Evolutionary conservation across 768 basidiomycete species (phyloP).

Genomic region (Lentinus brumalis): DNA sequence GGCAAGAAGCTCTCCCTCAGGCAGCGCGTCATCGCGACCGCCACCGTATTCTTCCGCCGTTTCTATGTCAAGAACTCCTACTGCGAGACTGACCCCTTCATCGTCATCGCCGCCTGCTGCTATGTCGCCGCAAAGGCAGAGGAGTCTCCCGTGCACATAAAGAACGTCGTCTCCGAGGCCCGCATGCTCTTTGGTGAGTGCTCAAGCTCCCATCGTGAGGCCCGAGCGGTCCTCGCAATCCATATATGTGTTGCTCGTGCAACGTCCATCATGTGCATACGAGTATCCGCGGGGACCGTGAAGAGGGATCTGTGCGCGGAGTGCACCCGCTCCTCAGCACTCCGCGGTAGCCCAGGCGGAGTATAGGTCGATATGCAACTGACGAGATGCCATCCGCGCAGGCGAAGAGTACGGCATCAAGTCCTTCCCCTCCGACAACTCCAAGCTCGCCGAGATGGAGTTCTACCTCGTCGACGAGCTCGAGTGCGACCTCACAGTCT

Average conservation of each 20-base stretch:
- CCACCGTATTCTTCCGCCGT: constrained; percentile 93
- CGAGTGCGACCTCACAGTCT: constrained; percentile 89
- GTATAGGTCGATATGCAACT: too few species aligned
- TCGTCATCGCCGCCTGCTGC: constrained; percentile 90
- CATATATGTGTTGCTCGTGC: too few species aligned
- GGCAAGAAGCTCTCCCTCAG: constrained; percentile 81
- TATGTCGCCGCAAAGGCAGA: constrained; percentile 98
- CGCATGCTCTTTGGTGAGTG: constrained; percentile 61
- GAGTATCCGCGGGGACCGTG: too few species aligned
- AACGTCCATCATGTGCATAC: too few species aligned
- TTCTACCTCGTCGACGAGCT: constrained; percentile 97
- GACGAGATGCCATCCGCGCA: constrained; percentile 21
- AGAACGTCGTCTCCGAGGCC: constrained; percentile 85
- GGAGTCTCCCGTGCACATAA: constrained; percentile 94
- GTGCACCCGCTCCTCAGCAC: too few species aligned
- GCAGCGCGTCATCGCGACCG: constrained; percentile 92
- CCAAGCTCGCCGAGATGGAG: constrained; percentile 97
- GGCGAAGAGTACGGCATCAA: constrained; percentile 73
- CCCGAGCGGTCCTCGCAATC: too few species aligned
- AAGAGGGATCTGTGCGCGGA: too few species aligned
- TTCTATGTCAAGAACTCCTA: constrained; percentile 96
- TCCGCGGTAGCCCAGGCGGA: too few species aligned
- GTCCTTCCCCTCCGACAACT: constrained; percentile 84
- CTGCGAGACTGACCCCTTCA: constrained; percentile 93
- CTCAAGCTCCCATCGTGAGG: background rate